These are phyloP conservation scores for Hydnomerulius pinastri DNA, from an alignment of 768 basidiomycete species.

Conservation along the genomic window DNA sequence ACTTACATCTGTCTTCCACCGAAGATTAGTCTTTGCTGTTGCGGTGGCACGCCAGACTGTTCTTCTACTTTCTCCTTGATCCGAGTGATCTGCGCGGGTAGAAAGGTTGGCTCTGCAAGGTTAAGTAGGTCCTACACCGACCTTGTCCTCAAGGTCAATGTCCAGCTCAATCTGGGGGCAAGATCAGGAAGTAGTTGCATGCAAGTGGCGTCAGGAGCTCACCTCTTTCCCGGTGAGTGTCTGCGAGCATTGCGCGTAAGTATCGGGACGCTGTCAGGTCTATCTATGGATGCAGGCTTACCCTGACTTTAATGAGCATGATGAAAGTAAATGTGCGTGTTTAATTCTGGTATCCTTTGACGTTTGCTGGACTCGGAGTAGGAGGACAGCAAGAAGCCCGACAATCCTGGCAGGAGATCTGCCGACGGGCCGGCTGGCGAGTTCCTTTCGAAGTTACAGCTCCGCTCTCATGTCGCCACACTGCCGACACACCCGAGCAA, in stretches of 20 bases:
- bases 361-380: too few relatives aligned
- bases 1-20: slow-evolving; percentile 90
- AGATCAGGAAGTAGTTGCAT: slow-evolving; percentile 11
- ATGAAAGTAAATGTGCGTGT: not conserved
- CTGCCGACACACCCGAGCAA: too few relatives aligned
- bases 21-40: slow-evolving; percentile 93
- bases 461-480: not conserved
- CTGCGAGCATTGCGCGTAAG: slow-evolving; percentile 40
- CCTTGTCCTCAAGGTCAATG: slow-evolving; percentile 89
- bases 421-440: not conserved
- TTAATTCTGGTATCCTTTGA: not conserved
- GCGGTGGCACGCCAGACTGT: slow-evolving; percentile 96
- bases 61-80: slow-evolving; percentile 99
- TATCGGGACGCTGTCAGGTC: not conserved
- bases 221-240: slow-evolving; percentile 98
- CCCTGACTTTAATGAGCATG: slow-evolving; percentile 94
- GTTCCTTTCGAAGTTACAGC: not conserved
- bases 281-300: slow-evolving; percentile 27
- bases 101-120: slow-evolving; percentile 1
- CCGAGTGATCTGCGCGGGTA: slow-evolving; percentile 66
- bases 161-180: slow-evolving; percentile 83
- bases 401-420: too few relatives aligned
- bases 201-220: slow-evolving; percentile 12
- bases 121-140: slow-evolving; percentile 28
- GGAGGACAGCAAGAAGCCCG: too few relatives aligned